A percentile compares a stretch with the other conserved stretches of the same genome.
These are phyloP conservation scores for Aspergillus wentii DNA, from an alignment of 495 filamentous ascomycete genomes.

Conservation along the genomic window DNA sequence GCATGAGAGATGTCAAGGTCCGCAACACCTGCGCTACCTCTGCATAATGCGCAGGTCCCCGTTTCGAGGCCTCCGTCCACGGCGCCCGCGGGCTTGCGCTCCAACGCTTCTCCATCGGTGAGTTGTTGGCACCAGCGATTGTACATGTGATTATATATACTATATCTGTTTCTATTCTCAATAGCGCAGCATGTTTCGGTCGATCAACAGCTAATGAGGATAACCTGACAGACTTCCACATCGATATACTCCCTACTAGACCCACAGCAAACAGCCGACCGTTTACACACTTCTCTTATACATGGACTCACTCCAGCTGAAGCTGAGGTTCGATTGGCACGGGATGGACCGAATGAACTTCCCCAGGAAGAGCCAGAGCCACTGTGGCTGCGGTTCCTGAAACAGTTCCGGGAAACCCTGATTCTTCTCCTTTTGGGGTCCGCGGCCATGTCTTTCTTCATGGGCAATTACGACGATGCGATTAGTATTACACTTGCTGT, in stretches of 20 bases:
- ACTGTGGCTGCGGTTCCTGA: constrained; percentile 87
- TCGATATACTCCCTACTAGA: constrained; percentile 60
- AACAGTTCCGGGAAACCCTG: constrained; percentile 91
- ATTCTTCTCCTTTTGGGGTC: constrained; percentile 87
- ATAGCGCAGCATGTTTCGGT: too few species aligned
- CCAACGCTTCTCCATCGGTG: constrained; percentile 30
- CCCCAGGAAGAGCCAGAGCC: constrained; percentile 91
- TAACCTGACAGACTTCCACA: constrained; percentile 47
- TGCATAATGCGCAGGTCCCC: constrained; percentile 45
- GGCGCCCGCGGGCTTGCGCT: constrained; percentile 28
- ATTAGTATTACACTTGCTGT: constrained; percentile 92
- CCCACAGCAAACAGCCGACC: constrained; percentile 70
- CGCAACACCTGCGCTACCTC: constrained; percentile 50
- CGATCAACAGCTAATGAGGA: too few species aligned
- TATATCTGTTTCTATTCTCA: too few species aligned
- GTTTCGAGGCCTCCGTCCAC: constrained; percentile 31
- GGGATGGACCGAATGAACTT: constrained; percentile 89
- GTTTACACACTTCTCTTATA: constrained; percentile 74
- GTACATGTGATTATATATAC: too few species aligned
- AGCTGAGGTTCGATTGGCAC: constrained; percentile 69
- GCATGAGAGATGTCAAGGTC: constrained; percentile 61
- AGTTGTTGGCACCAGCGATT: too few species aligned
- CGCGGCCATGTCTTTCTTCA: constrained; percentile 82
- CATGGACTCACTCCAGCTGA: constrained; percentile 77
- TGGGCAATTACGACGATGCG: constrained; percentile 95